A percentile compares a stretch with the other conserved stretches of the same genome.
Conservation (phyloP, 2,329 filamentous ascomycete species). For the Trichoderma oligosporum region DNA sequence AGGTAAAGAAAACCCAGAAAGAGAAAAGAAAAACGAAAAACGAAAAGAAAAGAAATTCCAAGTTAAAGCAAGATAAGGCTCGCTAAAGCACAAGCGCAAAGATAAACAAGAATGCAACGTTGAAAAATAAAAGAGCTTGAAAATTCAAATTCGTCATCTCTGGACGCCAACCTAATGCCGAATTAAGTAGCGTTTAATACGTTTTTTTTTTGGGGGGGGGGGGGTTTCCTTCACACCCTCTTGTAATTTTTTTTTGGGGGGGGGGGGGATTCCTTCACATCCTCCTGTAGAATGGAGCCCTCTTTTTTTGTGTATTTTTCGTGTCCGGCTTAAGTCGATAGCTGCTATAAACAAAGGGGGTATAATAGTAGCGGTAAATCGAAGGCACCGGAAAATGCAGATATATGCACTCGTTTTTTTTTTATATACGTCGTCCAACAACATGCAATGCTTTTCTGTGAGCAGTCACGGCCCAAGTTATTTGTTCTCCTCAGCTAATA, state of each 20-base stretch:
- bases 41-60: neutral
- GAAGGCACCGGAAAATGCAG: neutral
- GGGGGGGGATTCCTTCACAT: too few relatives aligned
- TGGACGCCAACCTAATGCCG: constrained; percentile 16
- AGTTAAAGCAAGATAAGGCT: constrained; percentile 4
- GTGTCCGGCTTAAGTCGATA: neutral
- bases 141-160: constrained; percentile 7
- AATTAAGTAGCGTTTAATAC: constrained; percentile 4
- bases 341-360: constrained; percentile 6
- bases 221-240: neutral
- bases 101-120: neutral
- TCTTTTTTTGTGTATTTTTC: neutral
- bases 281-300: too few relatives aligned
- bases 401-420: constrained; percentile 3
- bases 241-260: neutral
- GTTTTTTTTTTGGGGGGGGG: neutral
- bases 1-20: neutral
- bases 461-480: neutral
- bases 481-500: neutral
- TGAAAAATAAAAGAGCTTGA: neutral
- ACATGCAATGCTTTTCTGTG: neutral
- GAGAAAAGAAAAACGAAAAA: neutral
- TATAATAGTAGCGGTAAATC: neutral
- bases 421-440: constrained; percentile 10
- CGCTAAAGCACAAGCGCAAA: constrained; percentile 1